Evolutionary conservation across 2,329 filamentous ascomycete genomes (phyloP), one percentile per base, ranked within the genome.

Genomic region (Sphaerulina musiva): DNA sequence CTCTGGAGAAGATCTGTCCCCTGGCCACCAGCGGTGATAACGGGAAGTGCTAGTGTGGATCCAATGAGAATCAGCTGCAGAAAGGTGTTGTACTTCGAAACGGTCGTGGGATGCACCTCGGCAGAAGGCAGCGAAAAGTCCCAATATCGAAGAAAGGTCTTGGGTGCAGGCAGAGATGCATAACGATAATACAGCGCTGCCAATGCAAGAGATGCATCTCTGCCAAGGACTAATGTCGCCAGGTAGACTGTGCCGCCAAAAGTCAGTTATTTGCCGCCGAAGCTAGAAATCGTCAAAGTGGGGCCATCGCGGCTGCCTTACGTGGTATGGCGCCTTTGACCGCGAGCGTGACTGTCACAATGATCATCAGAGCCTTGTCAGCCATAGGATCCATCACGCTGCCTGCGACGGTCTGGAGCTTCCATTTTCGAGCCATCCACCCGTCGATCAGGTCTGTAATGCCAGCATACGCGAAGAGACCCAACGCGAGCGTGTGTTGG

Each of bases 311-410:
- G 46, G 31, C 58, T 56, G 34, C 55, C 82, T 62, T 75, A 90
- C 87, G 75, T 55, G 92, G 90, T 48, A 98, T 77, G 11, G 83
- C 80, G 3, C 89, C 90, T 64, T 95, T 90, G 58, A 86, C 78
- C 3, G 91, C 90, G 43, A 97, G 74, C 60, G 87, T 90, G 10
- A 92, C 84, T 0, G 92, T 95, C 64, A 95, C 73, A 54, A 95
- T 83, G 0, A 92, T 96, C 93, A 98, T 97, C 60, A 98, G 80
- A 7, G 83, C 81, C 75, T 98, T 98, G 73, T 98, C 93, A 2
- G 93, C 93, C 87, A 96, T 93, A 5, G 93, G 93, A 66, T 95
- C 91, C 58, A 98, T 89, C 31, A 98, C 83, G 51, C 89, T 95
- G 51, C 93, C 93, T 8, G 97, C 89, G 1, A 98, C 92, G 0